Evolutionary conservation across 1,139 yeast genomes (phyloP).

Genomic region (Pichia sp.): DNA sequence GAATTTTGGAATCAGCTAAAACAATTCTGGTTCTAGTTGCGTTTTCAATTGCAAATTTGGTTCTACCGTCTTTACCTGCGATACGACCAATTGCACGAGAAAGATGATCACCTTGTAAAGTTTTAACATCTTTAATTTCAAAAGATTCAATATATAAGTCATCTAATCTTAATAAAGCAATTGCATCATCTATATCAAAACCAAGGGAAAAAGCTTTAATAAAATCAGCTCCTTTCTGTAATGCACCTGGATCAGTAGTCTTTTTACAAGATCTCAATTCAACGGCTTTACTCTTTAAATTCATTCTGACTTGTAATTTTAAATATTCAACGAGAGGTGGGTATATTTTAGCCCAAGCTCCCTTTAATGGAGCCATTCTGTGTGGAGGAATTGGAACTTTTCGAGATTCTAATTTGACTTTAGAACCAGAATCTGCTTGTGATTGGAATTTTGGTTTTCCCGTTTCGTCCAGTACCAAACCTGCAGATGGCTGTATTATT

Average conservation of each 20-base stretch:
- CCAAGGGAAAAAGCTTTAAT: conserved; percentile 92
- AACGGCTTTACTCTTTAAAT: conserved; percentile 73
- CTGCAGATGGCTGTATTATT: conserved; percentile 24
- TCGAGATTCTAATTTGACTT: conserved; percentile 75
- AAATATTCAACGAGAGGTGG: conserved; percentile 94
- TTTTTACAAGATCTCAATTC: conserved; percentile 76
- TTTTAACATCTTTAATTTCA: conserved; percentile 94
- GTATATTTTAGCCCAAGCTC: conserved; percentile 86
- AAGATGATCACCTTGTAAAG: conserved; percentile 90
- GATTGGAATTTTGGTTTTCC: conserved; percentile 88
- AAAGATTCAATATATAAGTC: conserved; percentile 95
- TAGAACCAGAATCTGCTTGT: conserved; percentile 56
- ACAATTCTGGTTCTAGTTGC: conserved; percentile 98
- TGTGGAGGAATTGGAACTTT: conserved; percentile 95
- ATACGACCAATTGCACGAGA: conserved; percentile 99
- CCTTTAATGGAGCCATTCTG: conserved; percentile 87
- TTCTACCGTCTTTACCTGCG: conserved; percentile 98
- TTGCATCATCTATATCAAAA: conserved; percentile 93
- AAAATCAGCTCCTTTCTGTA: conserved; percentile 97
- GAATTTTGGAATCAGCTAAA: conserved; percentile 92
- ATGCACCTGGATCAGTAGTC: conserved; percentile 87
- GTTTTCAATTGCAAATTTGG: conserved; percentile 96
- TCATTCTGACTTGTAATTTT: conserved; percentile 94
- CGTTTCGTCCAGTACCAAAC: conserved; percentile 70
- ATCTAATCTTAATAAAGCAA: conserved; percentile 87